phyloP scores from a whole-genome alignment of 1,284 basidiomycete genomes.

The Trametes pubescens region DNA sequence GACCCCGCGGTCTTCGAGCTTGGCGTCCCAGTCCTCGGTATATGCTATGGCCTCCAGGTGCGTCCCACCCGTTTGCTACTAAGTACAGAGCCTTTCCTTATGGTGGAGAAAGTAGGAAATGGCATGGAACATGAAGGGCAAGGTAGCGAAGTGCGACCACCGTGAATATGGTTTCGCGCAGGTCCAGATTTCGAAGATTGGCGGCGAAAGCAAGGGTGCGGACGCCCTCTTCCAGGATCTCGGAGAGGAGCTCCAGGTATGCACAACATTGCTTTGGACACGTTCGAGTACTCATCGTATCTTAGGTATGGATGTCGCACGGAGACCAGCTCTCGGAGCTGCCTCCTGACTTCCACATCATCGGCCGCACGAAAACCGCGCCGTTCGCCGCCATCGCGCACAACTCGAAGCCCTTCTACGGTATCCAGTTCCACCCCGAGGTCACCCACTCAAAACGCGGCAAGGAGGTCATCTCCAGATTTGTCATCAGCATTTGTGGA shows the following conservation, averaged over 20 bases:
- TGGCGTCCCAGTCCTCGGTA: slow-evolving; percentile 94
- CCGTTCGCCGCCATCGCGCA: slow-evolving; percentile 97
- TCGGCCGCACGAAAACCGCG: slow-evolving; percentile 89
- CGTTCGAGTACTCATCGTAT: not conserved
- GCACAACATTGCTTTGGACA: slow-evolving; percentile 31
- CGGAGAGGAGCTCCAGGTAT: slow-evolving; percentile 83
- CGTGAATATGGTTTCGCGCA: slow-evolving; percentile 96
- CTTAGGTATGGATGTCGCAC: slow-evolving; percentile 99
- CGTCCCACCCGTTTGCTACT: slow-evolving; percentile 17
- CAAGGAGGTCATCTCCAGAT: slow-evolving; percentile 90
- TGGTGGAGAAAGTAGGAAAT: slow-evolving; percentile 74
- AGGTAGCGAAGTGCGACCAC: slow-evolving; percentile 90
- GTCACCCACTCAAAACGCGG: slow-evolving; percentile 95
- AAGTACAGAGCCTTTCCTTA: not conserved
- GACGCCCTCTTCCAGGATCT: slow-evolving; percentile 90
- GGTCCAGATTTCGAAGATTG: slow-evolving; percentile 79
- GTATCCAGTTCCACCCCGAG: slow-evolving; percentile 99
- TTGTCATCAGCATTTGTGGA: slow-evolving; percentile 87
- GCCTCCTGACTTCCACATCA: slow-evolving; percentile 87
- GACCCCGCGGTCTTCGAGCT: slow-evolving; percentile 95
- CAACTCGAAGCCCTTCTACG: slow-evolving; percentile 89
- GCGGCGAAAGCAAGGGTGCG: slow-evolving; percentile 57
- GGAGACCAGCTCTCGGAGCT: slow-evolving; percentile 91
- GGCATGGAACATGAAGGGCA: slow-evolving; percentile 88
- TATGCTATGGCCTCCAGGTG: slow-evolving; percentile 98